Evolutionary conservation across 2,329 filamentous ascomycete species (phyloP).

Genomic region (Trichoderma sp.): DNA sequence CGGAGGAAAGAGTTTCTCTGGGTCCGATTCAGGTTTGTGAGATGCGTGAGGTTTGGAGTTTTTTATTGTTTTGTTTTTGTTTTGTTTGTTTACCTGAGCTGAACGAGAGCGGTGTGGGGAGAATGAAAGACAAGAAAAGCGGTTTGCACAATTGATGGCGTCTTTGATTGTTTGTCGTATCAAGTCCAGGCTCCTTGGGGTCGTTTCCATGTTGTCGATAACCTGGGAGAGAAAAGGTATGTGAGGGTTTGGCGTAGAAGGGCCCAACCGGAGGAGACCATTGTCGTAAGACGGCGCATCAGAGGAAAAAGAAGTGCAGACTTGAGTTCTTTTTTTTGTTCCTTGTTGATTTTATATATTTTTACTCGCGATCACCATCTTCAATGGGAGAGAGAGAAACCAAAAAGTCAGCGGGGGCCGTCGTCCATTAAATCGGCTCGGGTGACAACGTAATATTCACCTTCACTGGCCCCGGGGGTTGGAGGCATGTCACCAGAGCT

Average conservation of each 20-base stretch:
- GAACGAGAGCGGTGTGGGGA: background rate
- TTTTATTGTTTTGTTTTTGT: background rate
- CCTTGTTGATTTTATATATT: background rate
- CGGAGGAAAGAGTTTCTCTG: background rate
- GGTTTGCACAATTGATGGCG: background rate
- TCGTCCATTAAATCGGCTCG: constrained; percentile 32
- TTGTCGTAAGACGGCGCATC: constrained; percentile 6
- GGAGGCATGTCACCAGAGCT: constrained; percentile 58
- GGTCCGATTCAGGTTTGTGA: background rate
- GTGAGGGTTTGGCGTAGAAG: background rate
- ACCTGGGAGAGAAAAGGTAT: background rate
- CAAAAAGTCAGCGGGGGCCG: constrained; percentile 32
- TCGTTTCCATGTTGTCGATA: background rate
- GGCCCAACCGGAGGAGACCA: background rate
- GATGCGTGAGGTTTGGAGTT: background rate
- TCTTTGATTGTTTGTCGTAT: background rate
- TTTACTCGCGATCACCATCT: constrained; percentile 42
- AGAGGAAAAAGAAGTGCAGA: background rate
- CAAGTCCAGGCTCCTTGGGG: background rate
- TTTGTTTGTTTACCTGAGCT: background rate
- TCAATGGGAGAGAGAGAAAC: constrained; percentile 23
- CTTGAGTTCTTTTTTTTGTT: background rate
- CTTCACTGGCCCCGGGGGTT: constrained; percentile 61
- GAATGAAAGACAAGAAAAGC: background rate
- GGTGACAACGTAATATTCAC: constrained; percentile 51